These are phyloP conservation scores for Daucus carota DNA, from an alignment of 129 eudicot genomes.

Conservation along the genomic window DNA sequence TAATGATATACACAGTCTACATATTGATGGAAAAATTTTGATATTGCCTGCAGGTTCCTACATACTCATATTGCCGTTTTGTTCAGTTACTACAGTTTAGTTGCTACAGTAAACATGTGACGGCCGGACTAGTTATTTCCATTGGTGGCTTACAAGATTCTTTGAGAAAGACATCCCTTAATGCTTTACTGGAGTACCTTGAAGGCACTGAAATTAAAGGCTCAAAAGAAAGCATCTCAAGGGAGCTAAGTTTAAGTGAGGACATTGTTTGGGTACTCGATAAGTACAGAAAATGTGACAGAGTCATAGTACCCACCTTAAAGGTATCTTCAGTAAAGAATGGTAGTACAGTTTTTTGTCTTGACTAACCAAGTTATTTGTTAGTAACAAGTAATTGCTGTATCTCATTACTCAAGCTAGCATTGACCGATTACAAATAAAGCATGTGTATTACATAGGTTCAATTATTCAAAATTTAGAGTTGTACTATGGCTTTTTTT, in stretches of 20 bases:
- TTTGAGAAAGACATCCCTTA: slow-evolving; percentile 62
- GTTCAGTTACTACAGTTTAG: slow-evolving; percentile 45
- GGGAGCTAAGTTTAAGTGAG: slow-evolving; percentile 38
- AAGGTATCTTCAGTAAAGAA: slow-evolving; percentile 43
- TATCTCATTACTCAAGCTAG: not conserved
- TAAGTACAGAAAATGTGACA: slow-evolving; percentile 64
- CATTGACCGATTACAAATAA: not conserved
- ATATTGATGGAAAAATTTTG: not conserved
- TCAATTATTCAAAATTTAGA: not conserved
- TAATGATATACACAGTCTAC: not conserved
- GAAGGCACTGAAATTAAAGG: slow-evolving; percentile 31
- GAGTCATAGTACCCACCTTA: slow-evolving; percentile 78
- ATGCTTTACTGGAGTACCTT: slow-evolving; percentile 74
- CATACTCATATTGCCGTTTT: slow-evolving; percentile 75
- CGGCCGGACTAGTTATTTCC: slow-evolving; percentile 84
- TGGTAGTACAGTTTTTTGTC: not conserved
- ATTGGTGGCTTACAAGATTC: slow-evolving; percentile 96
- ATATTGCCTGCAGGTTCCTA: slow-evolving; percentile 58
- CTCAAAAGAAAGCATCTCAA: slow-evolving; percentile 18
- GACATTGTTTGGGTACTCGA: slow-evolving; percentile 89
- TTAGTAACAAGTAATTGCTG: not conserved
- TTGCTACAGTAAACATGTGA: slow-evolving; percentile 66
- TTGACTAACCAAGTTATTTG: not conserved
- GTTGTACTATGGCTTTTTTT: not conserved
- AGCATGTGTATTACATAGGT: not conserved